phyloP scores from a whole-genome alignment of 352 stramenopile genomes.

The Phytophthora pinifolia region DNA sequence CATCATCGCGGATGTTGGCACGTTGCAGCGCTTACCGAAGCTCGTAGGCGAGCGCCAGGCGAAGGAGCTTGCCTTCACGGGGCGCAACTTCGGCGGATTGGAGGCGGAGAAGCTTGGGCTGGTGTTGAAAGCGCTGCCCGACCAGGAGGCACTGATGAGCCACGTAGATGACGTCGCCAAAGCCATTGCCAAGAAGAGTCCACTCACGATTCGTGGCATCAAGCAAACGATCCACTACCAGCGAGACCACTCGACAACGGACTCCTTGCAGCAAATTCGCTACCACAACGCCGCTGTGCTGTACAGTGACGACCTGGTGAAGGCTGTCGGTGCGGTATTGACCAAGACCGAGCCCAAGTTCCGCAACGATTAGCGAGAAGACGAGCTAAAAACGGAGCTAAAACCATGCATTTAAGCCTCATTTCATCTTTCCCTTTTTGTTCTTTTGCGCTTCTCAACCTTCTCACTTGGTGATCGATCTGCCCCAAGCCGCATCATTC shows the following conservation, averaged over 20 bases:
- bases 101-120: slow-evolving; percentile 80
- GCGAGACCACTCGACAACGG: slow-evolving; percentile 79
- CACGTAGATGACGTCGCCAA: slow-evolving; percentile 58
- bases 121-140: slow-evolving; percentile 69
- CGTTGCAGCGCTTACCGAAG: slow-evolving; percentile 84
- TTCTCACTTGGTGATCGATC: slow-evolving; percentile 17
- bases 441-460: slow-evolving; percentile 16
- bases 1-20: slow-evolving; percentile 89
- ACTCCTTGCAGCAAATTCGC: slow-evolving; percentile 76
- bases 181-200: slow-evolving; percentile 81
- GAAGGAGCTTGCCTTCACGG: slow-evolving; percentile 87
- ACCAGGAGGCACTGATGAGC: slow-evolving; percentile 55
- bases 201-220: slow-evolving; percentile 83
- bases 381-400: no score
- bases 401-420: no score
- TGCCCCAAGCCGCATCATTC: slow-evolving; percentile 17
- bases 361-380: slow-evolving; percentile 54
- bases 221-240: slow-evolving; percentile 89
- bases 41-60: slow-evolving; percentile 83
- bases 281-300: slow-evolving; percentile 87
- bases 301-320: slow-evolving; percentile 81
- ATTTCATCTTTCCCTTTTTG: slow-evolving; percentile 24
- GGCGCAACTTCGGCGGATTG: slow-evolving; percentile 71
- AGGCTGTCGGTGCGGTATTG: slow-evolving; percentile 74
- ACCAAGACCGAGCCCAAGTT: slow-evolving; percentile 65